A percentile compares a stretch with the other conserved stretches of the same genome.
Evolutionary conservation across 345 rosid species (phyloP).

Genomic region (Eucalyptus lansdowneana): DNA sequence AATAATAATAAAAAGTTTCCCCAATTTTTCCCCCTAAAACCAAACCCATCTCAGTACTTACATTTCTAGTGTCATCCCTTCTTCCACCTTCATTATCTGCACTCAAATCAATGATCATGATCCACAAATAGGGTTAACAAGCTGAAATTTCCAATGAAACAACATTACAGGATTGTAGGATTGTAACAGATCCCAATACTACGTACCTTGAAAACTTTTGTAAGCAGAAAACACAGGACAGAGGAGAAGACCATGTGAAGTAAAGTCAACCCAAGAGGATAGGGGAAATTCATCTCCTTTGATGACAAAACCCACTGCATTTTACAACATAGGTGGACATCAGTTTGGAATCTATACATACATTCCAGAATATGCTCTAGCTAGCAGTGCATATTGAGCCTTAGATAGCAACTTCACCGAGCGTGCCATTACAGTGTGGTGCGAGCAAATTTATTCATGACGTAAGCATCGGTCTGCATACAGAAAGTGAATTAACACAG

Average conservation of each 20-base stretch:
- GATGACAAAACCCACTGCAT: conserved; percentile 97
- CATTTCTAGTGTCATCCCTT: conserved; percentile 94
- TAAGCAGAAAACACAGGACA: conserved; percentile 67
- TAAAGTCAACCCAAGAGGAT: conserved; percentile 93
- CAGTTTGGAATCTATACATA: neutral
- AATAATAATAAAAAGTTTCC: neutral
- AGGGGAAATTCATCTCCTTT: conserved; percentile 91
- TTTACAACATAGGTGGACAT: neutral
- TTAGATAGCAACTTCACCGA: neutral
- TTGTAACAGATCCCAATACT: neutral
- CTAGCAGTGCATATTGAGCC: neutral
- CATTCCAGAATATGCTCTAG: neutral
- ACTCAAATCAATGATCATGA: neutral
- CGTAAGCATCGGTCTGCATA: neutral
- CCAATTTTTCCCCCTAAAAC: neutral
- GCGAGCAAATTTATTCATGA: neutral
- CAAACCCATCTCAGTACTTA: conserved; percentile 20
- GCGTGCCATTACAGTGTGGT: neutral
- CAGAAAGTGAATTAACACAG: neutral
- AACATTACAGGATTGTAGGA: neutral
- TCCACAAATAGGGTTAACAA: neutral
- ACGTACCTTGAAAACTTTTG: conserved; percentile 77
- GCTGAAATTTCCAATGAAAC: neutral
- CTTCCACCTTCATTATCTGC: conserved; percentile 81
- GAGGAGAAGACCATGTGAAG: conserved; percentile 96